These are phyloP conservation scores for Nymphaea colorata DNA, from an alignment of 164 flowering plant genomes.

Conservation along the genomic window DNA sequence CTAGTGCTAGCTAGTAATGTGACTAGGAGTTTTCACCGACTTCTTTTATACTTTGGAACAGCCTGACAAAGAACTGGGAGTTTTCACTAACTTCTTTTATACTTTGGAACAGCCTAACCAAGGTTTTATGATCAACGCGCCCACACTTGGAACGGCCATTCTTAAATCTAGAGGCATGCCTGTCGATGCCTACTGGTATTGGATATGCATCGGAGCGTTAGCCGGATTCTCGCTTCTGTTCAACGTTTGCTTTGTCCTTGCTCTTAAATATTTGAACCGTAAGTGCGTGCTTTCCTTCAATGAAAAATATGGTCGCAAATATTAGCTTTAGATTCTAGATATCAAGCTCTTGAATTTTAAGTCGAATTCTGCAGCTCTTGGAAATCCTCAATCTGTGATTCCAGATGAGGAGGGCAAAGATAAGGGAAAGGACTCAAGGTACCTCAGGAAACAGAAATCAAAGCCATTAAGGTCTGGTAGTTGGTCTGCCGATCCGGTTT, in stretches of 20 bases:
- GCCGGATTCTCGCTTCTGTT: conserved; percentile 42
- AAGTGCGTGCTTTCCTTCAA: conserved; percentile 4
- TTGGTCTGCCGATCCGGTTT: neutral
- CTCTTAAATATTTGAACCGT: conserved; percentile 41
- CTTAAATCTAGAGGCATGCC: conserved; percentile 37
- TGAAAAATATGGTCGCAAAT: neutral
- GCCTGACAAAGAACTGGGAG: conserved; percentile 18
- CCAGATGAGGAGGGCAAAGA: conserved; percentile 15
- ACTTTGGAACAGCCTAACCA: conserved; percentile 23
- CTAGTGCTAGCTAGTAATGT: neutral
- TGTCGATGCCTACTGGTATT: conserved; percentile 29
- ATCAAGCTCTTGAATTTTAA: neutral
- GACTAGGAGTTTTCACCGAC: neutral
- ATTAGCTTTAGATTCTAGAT: too few species aligned
- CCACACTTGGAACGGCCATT: conserved; percentile 41
- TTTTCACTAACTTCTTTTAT: neutral
- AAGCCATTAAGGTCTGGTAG: neutral
- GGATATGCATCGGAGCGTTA: conserved; percentile 49
- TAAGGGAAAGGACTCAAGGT: neutral
- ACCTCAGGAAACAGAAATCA: neutral
- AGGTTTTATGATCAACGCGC: conserved; percentile 18
- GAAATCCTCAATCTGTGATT: conserved; percentile 21
- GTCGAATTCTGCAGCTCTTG: conserved; percentile 19
- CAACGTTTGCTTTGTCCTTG: conserved; percentile 36
- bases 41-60: conserved; percentile 8